Evolutionary conservation across 257 asterid genomes (phyloP), one percentile per base, ranked within the genome.

Genomic region (Solanum habrochaites): DNA sequence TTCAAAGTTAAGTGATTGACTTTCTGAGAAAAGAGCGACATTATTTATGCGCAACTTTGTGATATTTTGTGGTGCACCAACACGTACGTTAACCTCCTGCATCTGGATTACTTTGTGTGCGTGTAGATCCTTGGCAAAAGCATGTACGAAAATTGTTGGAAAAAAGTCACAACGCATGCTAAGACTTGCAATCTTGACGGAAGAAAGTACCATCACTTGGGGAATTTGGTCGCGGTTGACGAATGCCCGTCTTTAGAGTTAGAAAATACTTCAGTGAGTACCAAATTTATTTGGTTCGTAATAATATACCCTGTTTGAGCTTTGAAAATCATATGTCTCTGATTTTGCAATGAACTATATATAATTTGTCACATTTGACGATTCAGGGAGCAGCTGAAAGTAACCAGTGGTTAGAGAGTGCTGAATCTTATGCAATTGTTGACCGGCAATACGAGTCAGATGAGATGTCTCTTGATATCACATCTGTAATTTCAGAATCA

Each of bases 151-250:
- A 62, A 13, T 16, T 31, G 0, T 23, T 94, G 93, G 96, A 84
- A 85, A n/a, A 89, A 35, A 47, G 86, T 87, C 2, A 86, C 88
- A 67, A 49, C 18, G 14, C 95, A 93, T 89, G 95, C 98, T 7
- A 83, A 10, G 74, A 83, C 88, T 6, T 93, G 96, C 89, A 23
- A 5, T 1, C 13, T 85, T 64, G 89, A 89, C 84, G 83, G 39
- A 1, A 43, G 90, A 89, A 60, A 35, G 74, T 60, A 52, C 47
- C 12, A 31, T 47, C 20, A 27, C 73, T 13, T 67, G 21, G 11
- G 74, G 39, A 67, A 67, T 67, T 29, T 67, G 39, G 74, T 67
- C 6, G 4, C 39, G 10, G 66, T 45, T 45, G 40, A 45, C 7
- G 42, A 78, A 25, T 27, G 15, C 66, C 25, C 8, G 40, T 21